Evolutionary conservation across 768 basidiomycete genomes (phyloP).

Genomic region (Suillus discolor): DNA sequence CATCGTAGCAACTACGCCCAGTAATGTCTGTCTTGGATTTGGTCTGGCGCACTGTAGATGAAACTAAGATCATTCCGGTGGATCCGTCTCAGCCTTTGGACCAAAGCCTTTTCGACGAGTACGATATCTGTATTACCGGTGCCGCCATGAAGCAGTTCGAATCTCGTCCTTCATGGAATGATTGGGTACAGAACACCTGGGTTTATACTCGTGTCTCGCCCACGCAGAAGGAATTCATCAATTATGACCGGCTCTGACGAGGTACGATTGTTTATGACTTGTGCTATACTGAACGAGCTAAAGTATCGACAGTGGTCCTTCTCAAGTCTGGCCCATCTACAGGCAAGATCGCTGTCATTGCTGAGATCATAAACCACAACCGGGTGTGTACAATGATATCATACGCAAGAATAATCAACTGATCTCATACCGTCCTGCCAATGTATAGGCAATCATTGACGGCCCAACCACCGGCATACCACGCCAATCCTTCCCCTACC

Average conservation of each 20-base stretch:
- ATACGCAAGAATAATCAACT: neutral
- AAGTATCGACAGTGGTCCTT: constrained; percentile 67
- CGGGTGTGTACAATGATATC: constrained; percentile 59
- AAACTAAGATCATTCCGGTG: constrained; percentile 85
- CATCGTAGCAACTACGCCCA: neutral
- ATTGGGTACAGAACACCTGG: constrained; percentile 93
- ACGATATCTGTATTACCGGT: constrained; percentile 97
- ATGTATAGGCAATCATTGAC: constrained; percentile 86
- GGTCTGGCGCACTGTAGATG: constrained; percentile 93
- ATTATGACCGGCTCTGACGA: too few relatives aligned
- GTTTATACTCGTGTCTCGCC: constrained; percentile 99
- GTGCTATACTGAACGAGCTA: neutral
- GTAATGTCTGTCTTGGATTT: constrained; percentile 56
- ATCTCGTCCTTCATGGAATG: constrained; percentile 65
- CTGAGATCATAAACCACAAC: constrained; percentile 99
- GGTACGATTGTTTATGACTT: constrained; percentile 46
- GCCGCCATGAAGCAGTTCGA: constrained; percentile 90
- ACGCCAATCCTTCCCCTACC: constrained; percentile 90
- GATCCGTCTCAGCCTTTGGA: constrained; percentile 82
- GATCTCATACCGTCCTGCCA: neutral
- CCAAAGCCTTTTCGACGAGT: constrained; percentile 71
- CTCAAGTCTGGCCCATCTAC: constrained; percentile 83
- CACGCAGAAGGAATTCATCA: constrained; percentile 92
- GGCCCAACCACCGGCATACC: constrained; percentile 91
- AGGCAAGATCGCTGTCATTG: constrained; percentile 93